Conservation (phyloP, 2,329 filamentous ascomycete species). For the Rugonectria rugulosa region DNA sequence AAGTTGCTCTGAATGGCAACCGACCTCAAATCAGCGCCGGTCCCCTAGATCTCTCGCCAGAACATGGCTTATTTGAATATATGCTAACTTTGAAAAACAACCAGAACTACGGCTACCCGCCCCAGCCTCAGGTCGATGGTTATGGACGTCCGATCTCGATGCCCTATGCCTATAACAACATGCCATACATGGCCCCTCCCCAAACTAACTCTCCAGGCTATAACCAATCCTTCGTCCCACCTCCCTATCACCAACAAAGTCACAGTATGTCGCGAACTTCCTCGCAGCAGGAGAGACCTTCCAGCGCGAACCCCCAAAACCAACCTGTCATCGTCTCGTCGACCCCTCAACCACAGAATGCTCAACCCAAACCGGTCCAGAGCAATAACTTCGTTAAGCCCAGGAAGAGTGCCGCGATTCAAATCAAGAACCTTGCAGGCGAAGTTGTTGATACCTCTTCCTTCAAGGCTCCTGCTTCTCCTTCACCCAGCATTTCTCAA, state of each 20-base stretch:
- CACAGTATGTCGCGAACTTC: constrained; percentile 82
- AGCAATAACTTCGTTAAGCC: constrained; percentile 58
- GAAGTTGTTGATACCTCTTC: constrained; percentile 76
- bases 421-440: constrained; percentile 84
- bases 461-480: constrained; percentile 64
- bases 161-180: constrained; percentile 54
- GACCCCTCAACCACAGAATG: constrained; percentile 68
- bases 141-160: constrained; percentile 48
- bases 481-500: constrained; percentile 60
- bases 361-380: constrained; percentile 58
- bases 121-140: constrained; percentile 49
- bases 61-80: constrained; percentile 74
- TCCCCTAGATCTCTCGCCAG: constrained; percentile 70
- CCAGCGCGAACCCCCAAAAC: constrained; percentile 70
- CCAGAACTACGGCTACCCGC: constrained; percentile 69
- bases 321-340: constrained; percentile 69
- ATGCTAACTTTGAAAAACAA: constrained; percentile 74
- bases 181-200: constrained; percentile 58
- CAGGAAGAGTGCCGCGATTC: constrained; percentile 76
- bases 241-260: constrained; percentile 59
- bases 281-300: constrained; percentile 75
- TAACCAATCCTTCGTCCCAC: constrained; percentile 54
- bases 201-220: constrained; percentile 59
- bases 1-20: constrained; percentile 18
- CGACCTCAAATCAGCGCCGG: constrained; percentile 28